phyloP scores from a whole-genome alignment of 352 stramenopile genomes.

The Phytophthora pseudosyringae region DNA sequence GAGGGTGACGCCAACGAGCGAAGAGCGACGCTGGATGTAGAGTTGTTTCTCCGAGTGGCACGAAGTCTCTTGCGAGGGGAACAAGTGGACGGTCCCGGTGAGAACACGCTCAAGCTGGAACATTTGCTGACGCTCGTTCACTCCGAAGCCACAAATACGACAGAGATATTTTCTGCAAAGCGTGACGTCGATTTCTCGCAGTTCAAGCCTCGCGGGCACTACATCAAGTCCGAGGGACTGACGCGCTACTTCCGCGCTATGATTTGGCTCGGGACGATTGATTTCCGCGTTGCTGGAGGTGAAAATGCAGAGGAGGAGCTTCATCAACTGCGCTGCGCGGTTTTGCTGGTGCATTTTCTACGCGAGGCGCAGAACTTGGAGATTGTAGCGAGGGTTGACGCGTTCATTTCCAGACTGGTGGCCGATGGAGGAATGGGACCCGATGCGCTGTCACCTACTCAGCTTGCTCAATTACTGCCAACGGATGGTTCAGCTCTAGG shows the following conservation, averaged over 20 bases:
- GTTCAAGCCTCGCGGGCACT: conserved; percentile 36
- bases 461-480: conserved; percentile 10
- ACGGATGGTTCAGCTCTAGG: neutral
- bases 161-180: conserved; percentile 13
- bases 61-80: conserved; percentile 17
- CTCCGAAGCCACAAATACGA: neutral
- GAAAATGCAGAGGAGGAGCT: conserved; percentile 7
- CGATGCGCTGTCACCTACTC: conserved; percentile 21
- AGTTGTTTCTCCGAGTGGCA: conserved; percentile 25
- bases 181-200: conserved; percentile 33
- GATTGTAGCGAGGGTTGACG: conserved; percentile 9
- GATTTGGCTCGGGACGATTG: conserved; percentile 35
- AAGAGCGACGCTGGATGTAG: conserved; percentile 16
- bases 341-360: conserved; percentile 25
- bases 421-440: conserved; percentile 25
- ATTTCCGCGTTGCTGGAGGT: conserved; percentile 33
- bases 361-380: conserved; percentile 8
- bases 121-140: conserved; percentile 7
- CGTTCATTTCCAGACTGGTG: conserved; percentile 23
- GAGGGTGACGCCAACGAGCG: neutral
- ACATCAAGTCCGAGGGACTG: conserved; percentile 27
- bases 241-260: conserved; percentile 29
- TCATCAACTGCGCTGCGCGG: conserved; percentile 31
- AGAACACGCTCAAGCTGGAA: neutral
- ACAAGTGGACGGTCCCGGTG: neutral